Evolutionary conservation across 176 grass and related monocot genomes (phyloP).

Genomic region (Oryza australiensis): DNA sequence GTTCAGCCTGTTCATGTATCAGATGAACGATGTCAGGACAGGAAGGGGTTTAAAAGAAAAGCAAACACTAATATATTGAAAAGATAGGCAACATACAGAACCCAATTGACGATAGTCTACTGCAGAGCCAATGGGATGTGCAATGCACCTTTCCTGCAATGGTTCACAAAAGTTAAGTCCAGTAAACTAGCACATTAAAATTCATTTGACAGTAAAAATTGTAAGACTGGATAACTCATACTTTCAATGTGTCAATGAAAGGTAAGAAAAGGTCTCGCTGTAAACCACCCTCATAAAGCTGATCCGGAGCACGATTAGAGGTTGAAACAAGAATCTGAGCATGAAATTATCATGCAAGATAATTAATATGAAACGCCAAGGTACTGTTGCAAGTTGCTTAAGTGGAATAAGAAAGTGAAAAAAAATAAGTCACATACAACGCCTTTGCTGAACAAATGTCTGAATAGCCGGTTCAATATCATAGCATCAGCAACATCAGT

Average conservation of each 20-base stretch:
- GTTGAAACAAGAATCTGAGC: conserved; percentile 86
- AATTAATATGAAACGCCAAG: conserved; percentile 24
- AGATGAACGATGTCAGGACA: conserved; percentile 21
- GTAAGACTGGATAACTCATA: conserved; percentile 32
- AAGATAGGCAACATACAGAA: conserved; percentile 62
- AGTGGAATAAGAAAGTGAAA: conserved; percentile 26
- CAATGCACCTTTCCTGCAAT: conserved; percentile 77
- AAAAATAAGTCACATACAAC: conserved; percentile 64
- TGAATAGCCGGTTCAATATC: conserved; percentile 87
- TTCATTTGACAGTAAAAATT: conserved; percentile 21
- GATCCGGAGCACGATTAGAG: conserved; percentile 80
- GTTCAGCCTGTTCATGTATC: conserved; percentile 63
- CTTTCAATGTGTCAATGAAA: conserved; percentile 90
- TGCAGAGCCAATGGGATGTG: conserved; percentile 79
- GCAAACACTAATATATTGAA: background rate
- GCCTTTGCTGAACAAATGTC: conserved; percentile 90
- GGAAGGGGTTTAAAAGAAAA: background rate
- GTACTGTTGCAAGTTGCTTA: conserved; percentile 19
- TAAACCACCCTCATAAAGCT: conserved; percentile 74
- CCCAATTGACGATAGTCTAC: conserved; percentile 84
- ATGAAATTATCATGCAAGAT: conserved; percentile 25
- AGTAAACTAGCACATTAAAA: background rate
- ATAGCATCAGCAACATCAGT: conserved; percentile 98
- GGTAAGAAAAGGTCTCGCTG: conserved; percentile 72
- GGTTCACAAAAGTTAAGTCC: conserved; percentile 25